These are phyloP conservation scores for Candida smagusa DNA, from an alignment of 1,139 yeast genomes.

Conservation along the genomic window DNA sequence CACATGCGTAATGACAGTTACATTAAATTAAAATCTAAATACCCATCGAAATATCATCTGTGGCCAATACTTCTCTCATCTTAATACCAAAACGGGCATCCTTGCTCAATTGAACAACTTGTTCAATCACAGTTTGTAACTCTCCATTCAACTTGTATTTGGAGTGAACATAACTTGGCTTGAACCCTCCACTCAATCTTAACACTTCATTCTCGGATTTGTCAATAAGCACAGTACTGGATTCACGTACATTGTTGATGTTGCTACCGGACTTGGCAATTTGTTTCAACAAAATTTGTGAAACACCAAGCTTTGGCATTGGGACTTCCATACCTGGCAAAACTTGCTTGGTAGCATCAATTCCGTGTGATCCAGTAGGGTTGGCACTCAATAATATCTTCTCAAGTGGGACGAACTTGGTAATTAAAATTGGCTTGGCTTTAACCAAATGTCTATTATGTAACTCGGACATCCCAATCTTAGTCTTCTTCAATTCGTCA, in stretches of 20 bases:
- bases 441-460: constrained; percentile 77
- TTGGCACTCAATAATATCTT: constrained; percentile 58
- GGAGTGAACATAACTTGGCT: constrained; percentile 88
- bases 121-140: constrained; percentile 47
- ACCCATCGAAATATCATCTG: constrained; percentile 22
- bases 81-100: constrained; percentile 67
- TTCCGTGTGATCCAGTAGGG: constrained; percentile 62
- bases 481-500: constrained; percentile 45
- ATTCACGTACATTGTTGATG: constrained; percentile 69
- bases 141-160: constrained; percentile 50
- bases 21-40: background rate
- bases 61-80: constrained; percentile 59
- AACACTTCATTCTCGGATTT: constrained; percentile 48
- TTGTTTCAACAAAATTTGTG: constrained; percentile 61
- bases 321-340: constrained; percentile 74
- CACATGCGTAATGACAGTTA: too few relatives aligned
- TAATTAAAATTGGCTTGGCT: constrained; percentile 68
- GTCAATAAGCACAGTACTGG: constrained; percentile 56
- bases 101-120: constrained; percentile 55
- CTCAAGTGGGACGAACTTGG: constrained; percentile 68
- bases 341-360: constrained; percentile 62
- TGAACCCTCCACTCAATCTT: constrained; percentile 76
- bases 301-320: constrained; percentile 65
- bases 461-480: constrained; percentile 80
- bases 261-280: constrained; percentile 52